Percentiles rank a stretch among this genome's conserved stretches.
phyloP scores from a whole-genome alignment of 2,329 filamentous ascomycete species.

The Trichoderma atrobrunneum region DNA sequence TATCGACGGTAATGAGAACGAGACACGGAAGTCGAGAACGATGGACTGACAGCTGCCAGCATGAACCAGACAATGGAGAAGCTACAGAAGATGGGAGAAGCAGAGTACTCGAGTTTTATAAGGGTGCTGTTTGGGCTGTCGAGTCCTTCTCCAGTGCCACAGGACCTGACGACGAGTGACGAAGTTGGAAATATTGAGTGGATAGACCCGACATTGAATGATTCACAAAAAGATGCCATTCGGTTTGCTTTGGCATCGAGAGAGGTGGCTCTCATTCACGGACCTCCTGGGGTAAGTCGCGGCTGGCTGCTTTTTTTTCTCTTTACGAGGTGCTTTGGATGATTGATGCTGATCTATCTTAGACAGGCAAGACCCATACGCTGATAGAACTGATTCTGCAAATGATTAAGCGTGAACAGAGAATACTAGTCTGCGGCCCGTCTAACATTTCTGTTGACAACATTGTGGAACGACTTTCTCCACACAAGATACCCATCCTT shows the following conservation, averaged over 20 bases:
- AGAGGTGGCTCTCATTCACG: slow-evolving; percentile 88
- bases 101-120: slow-evolving; percentile 59
- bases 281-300: slow-evolving; percentile 71
- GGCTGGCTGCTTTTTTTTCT: neutral
- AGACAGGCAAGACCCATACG: slow-evolving; percentile 95
- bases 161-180: slow-evolving; percentile 42
- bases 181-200: slow-evolving; percentile 51
- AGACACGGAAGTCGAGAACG: neutral
- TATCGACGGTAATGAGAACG: slow-evolving; percentile 48
- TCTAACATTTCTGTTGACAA: slow-evolving; percentile 98
- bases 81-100: slow-evolving; percentile 55
- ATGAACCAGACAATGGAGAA: slow-evolving; percentile 64
- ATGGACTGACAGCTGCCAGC: slow-evolving; percentile 31
- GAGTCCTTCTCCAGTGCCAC: slow-evolving; percentile 48
- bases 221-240: slow-evolving; percentile 66
- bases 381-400: slow-evolving; percentile 95
- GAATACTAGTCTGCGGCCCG: slow-evolving; percentile 89
- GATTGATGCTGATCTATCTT: slow-evolving; percentile 9
- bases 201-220: slow-evolving; percentile 61
- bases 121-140: slow-evolving; percentile 61
- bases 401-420: slow-evolving; percentile 67
- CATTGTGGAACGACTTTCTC: slow-evolving; percentile 86
- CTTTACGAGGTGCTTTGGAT: neutral
- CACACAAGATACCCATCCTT: slow-evolving; percentile 81
- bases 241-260: slow-evolving; percentile 78